These are phyloP conservation scores for Eudorina sp. DNA, from an alignment of 139 green algal genomes.

Conservation along the genomic window DNA sequence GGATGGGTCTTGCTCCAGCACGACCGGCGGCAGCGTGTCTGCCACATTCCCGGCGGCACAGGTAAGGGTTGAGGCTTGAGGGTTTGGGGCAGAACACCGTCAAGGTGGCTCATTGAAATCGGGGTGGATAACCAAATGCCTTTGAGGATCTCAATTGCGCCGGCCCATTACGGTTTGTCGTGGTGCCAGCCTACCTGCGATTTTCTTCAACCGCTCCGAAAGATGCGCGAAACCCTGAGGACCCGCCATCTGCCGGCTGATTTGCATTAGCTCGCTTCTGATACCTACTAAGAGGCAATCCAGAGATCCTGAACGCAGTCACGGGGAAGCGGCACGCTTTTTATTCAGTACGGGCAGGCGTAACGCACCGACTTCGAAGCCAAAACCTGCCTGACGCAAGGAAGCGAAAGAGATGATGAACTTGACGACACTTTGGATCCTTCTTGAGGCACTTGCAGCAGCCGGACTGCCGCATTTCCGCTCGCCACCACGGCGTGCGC, in stretches of 20 bases:
- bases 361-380: not conserved
- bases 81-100: not conserved
- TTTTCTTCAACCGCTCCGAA: not conserved
- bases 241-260: not conserved
- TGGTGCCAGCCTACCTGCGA: not conserved
- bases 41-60: not conserved
- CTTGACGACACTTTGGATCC: not conserved
- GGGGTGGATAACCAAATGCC: not conserved
- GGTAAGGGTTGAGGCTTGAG: not conserved
- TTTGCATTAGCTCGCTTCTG: not conserved
- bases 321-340: not conserved
- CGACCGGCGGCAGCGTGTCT: not conserved
- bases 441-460: not conserved
- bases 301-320: not conserved
- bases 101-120: not conserved
- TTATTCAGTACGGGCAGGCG: not conserved
- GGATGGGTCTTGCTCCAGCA: not conserved
- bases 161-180: too few relatives aligned
- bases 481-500: slow-evolving; percentile 1
- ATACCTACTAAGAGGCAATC: not conserved
- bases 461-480: not conserved
- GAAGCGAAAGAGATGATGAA: slow-evolving; percentile 2
- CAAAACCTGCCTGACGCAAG: not conserved
- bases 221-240: not conserved
- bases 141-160: too few relatives aligned